These are phyloP conservation scores for Cronartium ribicola DNA, from an alignment of 1,284 basidiomycete genomes.

Conservation along the genomic window DNA sequence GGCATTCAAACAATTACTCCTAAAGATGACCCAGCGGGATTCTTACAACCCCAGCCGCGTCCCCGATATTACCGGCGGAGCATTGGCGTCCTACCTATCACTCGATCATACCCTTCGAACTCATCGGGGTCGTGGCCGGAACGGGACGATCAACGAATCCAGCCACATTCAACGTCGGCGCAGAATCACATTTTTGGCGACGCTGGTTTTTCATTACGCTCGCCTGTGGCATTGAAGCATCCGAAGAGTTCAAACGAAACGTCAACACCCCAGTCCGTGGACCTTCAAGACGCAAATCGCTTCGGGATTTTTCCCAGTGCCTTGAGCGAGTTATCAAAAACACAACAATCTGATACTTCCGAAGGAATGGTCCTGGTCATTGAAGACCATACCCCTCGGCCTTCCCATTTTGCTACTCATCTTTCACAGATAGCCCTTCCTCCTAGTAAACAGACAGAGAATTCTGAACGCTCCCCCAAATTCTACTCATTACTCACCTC, in stretches of 20 bases:
- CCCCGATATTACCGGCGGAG: constrained; percentile 2
- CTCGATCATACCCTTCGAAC: constrained; percentile 4
- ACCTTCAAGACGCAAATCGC: too few species aligned
- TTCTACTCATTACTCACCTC: constrained; percentile 9
- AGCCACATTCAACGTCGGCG: not conserved
- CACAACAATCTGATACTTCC: too few species aligned
- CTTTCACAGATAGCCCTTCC: not conserved
- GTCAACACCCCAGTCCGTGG: not conserved
- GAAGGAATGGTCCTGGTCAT: too few species aligned
- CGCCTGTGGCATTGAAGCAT: constrained; percentile 1
- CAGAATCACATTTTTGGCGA: not conserved
- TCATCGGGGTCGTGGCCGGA: not conserved
- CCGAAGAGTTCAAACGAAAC: not conserved
- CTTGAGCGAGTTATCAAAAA: too few species aligned
- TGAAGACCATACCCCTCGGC: not conserved
- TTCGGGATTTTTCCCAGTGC: too few species aligned
- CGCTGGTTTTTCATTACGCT: not conserved
- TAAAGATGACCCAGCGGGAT: not conserved
- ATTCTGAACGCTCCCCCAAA: not conserved
- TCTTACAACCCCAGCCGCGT: not conserved
- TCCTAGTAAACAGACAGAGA: not conserved
- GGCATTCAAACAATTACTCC: not conserved
- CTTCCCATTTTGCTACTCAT: not conserved
- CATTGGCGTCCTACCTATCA: constrained; percentile 1
- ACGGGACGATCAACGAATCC: not conserved